Evolutionary conservation across 768 basidiomycete genomes (phyloP).

Genomic region (Zangia roseola): DNA sequence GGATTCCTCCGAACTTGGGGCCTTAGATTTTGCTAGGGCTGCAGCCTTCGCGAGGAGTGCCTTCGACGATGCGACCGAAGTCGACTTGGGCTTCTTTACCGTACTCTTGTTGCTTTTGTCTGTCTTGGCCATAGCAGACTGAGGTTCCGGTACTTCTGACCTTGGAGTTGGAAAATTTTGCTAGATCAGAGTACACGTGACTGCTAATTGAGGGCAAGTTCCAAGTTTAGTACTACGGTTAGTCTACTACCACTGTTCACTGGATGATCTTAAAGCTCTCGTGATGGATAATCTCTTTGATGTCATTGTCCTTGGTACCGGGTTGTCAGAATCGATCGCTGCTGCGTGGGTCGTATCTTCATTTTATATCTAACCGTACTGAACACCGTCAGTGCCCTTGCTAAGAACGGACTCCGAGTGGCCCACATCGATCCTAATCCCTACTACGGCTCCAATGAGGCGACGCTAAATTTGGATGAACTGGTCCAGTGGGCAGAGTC

Average conservation of each 20-base stretch:
- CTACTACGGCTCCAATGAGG: slow-evolving; percentile 85
- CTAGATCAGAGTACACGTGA: slow-evolving; percentile 27
- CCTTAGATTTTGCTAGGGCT: slow-evolving; percentile 15
- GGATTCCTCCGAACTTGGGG: background rate
- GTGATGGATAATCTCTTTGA: slow-evolving; percentile 53
- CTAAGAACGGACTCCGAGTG: slow-evolving; percentile 84
- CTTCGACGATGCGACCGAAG: slow-evolving; percentile 35
- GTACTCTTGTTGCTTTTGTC: slow-evolving; percentile 37
- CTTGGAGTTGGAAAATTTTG: slow-evolving; percentile 26
- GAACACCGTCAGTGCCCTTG: slow-evolving; percentile 61
- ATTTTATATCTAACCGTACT: background rate
- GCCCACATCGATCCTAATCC: slow-evolving; percentile 83
- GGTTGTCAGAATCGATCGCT: slow-evolving; percentile 78
- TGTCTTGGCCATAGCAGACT: slow-evolving; percentile 38
- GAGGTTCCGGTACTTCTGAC: background rate
- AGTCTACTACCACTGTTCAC: no score
- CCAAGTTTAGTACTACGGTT: background rate
- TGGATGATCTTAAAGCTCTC: background rate
- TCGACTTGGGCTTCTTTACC: slow-evolving; percentile 32
- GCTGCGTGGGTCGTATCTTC: slow-evolving; percentile 68
- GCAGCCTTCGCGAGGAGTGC: slow-evolving; percentile 44
- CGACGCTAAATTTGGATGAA: slow-evolving; percentile 81
- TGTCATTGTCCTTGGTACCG: slow-evolving; percentile 72
- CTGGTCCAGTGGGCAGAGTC: slow-evolving; percentile 65
- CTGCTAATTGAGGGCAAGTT: slow-evolving; percentile 26